These are phyloP conservation scores for Rhamnella rubrinervis DNA, from an alignment of 331 rosid species.

Conservation along the genomic window DNA sequence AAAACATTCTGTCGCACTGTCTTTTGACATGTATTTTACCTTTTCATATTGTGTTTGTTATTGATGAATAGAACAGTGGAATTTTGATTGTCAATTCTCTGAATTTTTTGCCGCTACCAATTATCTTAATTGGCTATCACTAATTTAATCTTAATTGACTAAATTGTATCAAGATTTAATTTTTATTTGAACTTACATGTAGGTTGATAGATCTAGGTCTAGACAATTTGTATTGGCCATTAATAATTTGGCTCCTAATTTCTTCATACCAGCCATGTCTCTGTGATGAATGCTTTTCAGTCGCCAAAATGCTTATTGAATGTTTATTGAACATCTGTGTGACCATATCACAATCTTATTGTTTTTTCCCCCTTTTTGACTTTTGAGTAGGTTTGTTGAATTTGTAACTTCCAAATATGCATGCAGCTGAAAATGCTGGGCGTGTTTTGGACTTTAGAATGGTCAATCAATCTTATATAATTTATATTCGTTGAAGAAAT, in stretches of 20 bases:
- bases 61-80: neutral
- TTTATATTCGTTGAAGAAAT: neutral
- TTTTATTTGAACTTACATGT: no score
- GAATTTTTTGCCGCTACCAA: no score
- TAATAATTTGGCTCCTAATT: neutral
- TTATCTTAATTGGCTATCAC: no score
- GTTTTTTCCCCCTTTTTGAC: neutral
- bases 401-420: neutral
- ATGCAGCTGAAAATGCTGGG: no score
- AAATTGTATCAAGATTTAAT: no score
- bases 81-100: neutral
- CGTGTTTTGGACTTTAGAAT: no score
- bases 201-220: neutral
- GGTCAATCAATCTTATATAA: neutral
- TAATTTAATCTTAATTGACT: neutral
- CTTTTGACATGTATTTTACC: neutral
- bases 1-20: neutral
- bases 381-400: conserved; percentile 1
- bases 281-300: no score
- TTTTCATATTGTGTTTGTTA: neutral
- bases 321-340: no score
- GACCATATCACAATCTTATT: neutral
- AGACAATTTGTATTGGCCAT: neutral
- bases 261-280: neutral
- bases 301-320: no score